Evolutionary conservation across 805 yeast genomes (phyloP).

Genomic region (Metschnikowia orientalis): DNA sequence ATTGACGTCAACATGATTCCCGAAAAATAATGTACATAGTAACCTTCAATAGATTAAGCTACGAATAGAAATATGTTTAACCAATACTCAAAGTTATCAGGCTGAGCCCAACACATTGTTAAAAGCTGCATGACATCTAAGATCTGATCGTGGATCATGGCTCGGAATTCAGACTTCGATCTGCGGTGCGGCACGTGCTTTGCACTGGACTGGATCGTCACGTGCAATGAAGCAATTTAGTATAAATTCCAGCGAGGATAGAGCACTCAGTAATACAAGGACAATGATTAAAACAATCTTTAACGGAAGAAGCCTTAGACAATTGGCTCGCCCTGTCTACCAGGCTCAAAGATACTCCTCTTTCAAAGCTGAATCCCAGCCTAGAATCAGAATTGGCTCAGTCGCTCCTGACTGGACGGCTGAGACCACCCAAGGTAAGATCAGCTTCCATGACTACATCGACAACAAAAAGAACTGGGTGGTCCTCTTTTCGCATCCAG

Average conservation of each 20-base stretch:
- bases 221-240: constrained; percentile 8
- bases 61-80: too few relatives aligned
- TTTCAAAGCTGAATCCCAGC: constrained; percentile 37
- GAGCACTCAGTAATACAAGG: neutral
- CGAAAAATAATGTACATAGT: constrained; percentile 9
- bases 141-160: too few relatives aligned
- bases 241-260: neutral
- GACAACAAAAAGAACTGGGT: constrained; percentile 53
- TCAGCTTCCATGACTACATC: constrained; percentile 59
- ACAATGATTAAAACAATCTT: too few relatives aligned
- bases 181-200: too few relatives aligned
- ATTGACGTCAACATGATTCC: constrained; percentile 60
- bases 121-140: too few relatives aligned
- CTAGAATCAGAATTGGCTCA: constrained; percentile 51
- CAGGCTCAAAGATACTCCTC: constrained; percentile 16
- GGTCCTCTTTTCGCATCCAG: constrained; percentile 71
- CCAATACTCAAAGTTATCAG: too few relatives aligned
- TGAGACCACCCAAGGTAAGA: constrained; percentile 58
- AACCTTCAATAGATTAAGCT: too few relatives aligned
- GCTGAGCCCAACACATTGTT: too few relatives aligned
- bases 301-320: too few relatives aligned
- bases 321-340: constrained; percentile 10
- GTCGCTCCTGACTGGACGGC: constrained; percentile 66
- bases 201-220: too few relatives aligned
- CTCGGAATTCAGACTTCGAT: too few relatives aligned